Base-by-base conservation (phyloP, 257 asterid genomes). In the Lantana camara region DNA sequence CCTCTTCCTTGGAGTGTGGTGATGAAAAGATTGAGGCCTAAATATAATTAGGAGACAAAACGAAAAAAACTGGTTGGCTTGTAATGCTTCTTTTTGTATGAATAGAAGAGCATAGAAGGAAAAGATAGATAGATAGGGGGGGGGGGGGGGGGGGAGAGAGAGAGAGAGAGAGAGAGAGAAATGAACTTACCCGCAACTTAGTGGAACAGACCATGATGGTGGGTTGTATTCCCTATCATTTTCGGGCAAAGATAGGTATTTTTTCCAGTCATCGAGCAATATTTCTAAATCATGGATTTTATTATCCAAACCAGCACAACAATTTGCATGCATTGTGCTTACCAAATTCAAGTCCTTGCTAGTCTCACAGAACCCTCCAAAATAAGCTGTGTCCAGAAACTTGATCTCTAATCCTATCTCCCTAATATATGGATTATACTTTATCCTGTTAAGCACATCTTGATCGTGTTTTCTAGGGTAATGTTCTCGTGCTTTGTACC, bases 281-380 rank as follows among this genome's bases (percentile, higher is more conserved):
- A 84, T 74, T 57, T 57, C 73, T 10, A 87, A 79, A 49, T 82
- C 90, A 38, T 78, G 83, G 4, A 87, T 73, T 61, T 87, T 84
- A 23, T 76, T 80, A n/a, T 72, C 85, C 47, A 87, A 27, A 9
- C 93, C 86, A 21, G 48, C 64, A 54, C 95, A 87, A 27, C 93
- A 88, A 63, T 85, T 88, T 9, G 94, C 90, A 72, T 84, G 89
- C 95, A 86, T 82, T 29, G 87, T 84, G 75, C 79, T 66, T 3
- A 78, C 85, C 38, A 44, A 17, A 42, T 77, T 68, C 55, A 88
- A 40, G 27, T 88, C 80, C 24, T 73, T 74, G 73, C 87, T 83
- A 2, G 83, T 83, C 64, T 73, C 32, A 48, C 90, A 87, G 66
- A 85, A 76, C 41, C 95, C 94, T 3, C 89, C 83, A 38, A 76